Evolutionary conservation across 2,329 filamentous ascomycete species (phyloP).

Genomic region (Chaetomium strumarium): DNA sequence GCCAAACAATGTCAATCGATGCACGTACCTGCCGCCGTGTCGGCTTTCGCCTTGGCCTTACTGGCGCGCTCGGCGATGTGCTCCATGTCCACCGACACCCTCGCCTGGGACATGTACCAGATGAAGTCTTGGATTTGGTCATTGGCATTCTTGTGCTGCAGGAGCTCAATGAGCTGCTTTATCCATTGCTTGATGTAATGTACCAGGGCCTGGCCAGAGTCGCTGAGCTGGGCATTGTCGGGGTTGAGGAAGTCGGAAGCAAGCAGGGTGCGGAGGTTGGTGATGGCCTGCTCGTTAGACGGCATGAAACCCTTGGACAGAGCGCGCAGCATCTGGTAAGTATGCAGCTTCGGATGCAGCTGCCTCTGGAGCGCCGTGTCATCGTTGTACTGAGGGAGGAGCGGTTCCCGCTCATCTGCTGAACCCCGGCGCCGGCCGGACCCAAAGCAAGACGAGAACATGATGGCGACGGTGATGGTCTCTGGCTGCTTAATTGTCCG

Average conservation of each 20-base stretch:
- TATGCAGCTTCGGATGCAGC: slow-evolving; percentile 84
- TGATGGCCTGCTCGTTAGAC: slow-evolving; percentile 75
- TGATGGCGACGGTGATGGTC: not conserved
- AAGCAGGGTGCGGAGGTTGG: slow-evolving; percentile 73
- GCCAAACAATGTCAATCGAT: slow-evolving; percentile 1
- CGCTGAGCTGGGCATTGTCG: slow-evolving; percentile 66
- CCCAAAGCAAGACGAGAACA: slow-evolving; percentile 52
- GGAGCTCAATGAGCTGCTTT: slow-evolving; percentile 71
- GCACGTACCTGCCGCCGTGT: slow-evolving; percentile 60
- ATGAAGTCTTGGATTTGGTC: slow-evolving; percentile 91
- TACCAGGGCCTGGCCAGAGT: slow-evolving; percentile 67
- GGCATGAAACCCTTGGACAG: slow-evolving; percentile 84
- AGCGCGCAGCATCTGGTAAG: slow-evolving; percentile 85
- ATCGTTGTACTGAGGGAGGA: slow-evolving; percentile 77
- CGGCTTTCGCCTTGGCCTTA: slow-evolving; percentile 60
- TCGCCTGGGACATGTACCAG: slow-evolving; percentile 75
- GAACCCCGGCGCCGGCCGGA: slow-evolving; percentile 41
- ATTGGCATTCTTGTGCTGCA: slow-evolving; percentile 72
- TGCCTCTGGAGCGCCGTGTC: slow-evolving; percentile 72
- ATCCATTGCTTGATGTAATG: slow-evolving; percentile 69
- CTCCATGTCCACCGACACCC: slow-evolving; percentile 60
- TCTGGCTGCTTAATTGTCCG: too few relatives aligned
- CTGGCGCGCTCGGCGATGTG: slow-evolving; percentile 57
- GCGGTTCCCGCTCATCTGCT: slow-evolving; percentile 63
- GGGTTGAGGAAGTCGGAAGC: slow-evolving; percentile 74